A percentile compares a stretch with the other conserved stretches of the same genome.
Conservation (phyloP, 2,329 filamentous ascomycete species). For the Hyphodiscus sp. region DNA sequence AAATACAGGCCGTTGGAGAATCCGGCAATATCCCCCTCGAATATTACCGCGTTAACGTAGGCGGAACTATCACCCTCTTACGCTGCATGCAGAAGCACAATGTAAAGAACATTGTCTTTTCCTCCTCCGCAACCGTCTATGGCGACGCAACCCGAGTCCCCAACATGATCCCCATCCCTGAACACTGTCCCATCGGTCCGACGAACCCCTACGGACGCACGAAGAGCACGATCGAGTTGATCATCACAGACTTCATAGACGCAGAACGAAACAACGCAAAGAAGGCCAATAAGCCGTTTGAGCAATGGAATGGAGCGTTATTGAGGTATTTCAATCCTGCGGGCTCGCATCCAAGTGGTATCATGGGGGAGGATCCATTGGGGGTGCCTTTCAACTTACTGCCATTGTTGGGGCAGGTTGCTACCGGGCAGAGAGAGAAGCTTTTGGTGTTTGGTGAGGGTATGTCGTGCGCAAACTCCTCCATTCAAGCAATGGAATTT, state of each 20-base stretch:
- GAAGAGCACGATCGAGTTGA: constrained; percentile 83
- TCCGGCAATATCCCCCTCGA: constrained; percentile 89
- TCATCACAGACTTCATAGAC: constrained; percentile 87
- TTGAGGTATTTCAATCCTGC: constrained; percentile 98
- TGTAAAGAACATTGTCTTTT: constrained; percentile 97
- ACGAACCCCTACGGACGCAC: constrained; percentile 98
- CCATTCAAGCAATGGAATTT: constrained; percentile 5
- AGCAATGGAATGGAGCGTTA: constrained; percentile 88
- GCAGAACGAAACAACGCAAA: constrained; percentile 76
- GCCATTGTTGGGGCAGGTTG: constrained; percentile 89
- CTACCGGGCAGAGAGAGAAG: constrained; percentile 90
- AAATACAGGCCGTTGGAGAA: constrained; percentile 78
- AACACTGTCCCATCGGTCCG: constrained; percentile 89
- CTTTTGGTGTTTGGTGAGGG: constrained; percentile 90
- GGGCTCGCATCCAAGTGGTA: constrained; percentile 85
- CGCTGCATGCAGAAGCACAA: constrained; percentile 82
- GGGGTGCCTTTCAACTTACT: constrained; percentile 95
- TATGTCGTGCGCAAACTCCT: constrained; percentile 37
- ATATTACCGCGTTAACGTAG: constrained; percentile 97
- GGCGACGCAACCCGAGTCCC: constrained; percentile 93
- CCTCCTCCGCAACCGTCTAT: constrained; percentile 95
- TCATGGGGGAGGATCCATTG: constrained; percentile 98
- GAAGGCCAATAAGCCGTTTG: constrained; percentile 70
- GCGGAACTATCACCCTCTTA: constrained; percentile 82
- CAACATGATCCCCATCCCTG: constrained; percentile 98